Percentiles rank a stretch among this genome's conserved stretches.
phyloP scores from a whole-genome alignment of 257 asterid species.

The Gynochthodes officinalis region DNA sequence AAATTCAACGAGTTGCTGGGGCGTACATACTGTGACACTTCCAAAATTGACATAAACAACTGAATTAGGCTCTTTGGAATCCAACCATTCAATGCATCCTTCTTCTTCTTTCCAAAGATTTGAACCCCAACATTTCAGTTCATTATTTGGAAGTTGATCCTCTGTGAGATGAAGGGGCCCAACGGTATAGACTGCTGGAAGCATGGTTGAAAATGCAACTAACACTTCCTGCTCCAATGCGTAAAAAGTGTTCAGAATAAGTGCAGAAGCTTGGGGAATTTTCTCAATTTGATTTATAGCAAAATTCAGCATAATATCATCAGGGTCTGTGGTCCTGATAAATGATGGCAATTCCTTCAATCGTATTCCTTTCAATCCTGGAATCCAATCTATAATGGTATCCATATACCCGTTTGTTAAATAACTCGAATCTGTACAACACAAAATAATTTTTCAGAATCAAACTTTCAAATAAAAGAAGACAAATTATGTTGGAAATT shows the following conservation, averaged over 20 bases:
- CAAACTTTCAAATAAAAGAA: background rate
- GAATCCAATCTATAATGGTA: conserved; percentile 27
- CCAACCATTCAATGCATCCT: conserved; percentile 25
- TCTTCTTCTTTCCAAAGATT: conserved; percentile 33
- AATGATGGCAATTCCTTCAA: conserved; percentile 22
- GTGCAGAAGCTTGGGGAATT: conserved; percentile 20
- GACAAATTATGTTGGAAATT: background rate
- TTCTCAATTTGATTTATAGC: conserved; percentile 6
- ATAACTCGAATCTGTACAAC: conserved; percentile 15
- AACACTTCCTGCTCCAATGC: conserved; percentile 12
- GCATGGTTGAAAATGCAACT: conserved; percentile 10
- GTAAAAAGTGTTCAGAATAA: conserved; percentile 22
- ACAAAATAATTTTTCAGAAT: background rate
- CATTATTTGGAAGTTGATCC: conserved; percentile 4
- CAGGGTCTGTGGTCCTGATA: conserved; percentile 20
- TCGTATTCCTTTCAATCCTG: conserved; percentile 22
- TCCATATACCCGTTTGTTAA: conserved; percentile 29
- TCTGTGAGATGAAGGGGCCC: conserved; percentile 26
- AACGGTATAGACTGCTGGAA: conserved; percentile 19
- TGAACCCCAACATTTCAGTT: conserved; percentile 16
- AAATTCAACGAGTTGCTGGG: conserved; percentile 19
- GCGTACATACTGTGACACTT: conserved; percentile 20
- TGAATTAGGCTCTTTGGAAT: conserved; percentile 20
- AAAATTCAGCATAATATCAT: conserved; percentile 12
- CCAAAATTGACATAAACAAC: conserved; percentile 38